These are phyloP conservation scores for Coemansia biformis DNA, from an alignment of 192 early-diverging fungal genomes.

Conservation along the genomic window DNA sequence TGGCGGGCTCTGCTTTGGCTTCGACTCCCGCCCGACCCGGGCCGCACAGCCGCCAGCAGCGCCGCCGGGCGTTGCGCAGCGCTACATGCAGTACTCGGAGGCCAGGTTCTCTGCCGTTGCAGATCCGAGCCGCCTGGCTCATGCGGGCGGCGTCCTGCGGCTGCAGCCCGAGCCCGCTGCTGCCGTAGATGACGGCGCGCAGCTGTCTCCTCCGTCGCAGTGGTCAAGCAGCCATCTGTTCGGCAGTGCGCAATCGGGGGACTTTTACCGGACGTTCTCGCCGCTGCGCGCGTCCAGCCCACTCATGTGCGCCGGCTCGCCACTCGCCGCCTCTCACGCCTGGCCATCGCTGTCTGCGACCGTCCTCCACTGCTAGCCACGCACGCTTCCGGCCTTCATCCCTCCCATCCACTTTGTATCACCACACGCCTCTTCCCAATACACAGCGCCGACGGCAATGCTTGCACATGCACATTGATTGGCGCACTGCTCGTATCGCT, in stretches of 20 bases:
- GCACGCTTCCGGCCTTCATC: background rate
- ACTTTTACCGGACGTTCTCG: slow-evolving; percentile 3
- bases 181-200: background rate
- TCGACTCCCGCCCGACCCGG: background rate
- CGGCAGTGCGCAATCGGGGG: too few species aligned
- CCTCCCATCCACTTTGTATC: background rate
- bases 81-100: slow-evolving; percentile 48
- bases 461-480: too few species aligned
- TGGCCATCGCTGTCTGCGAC: slow-evolving; percentile 21
- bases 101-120: slow-evolving; percentile 22
- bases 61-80: slow-evolving; percentile 12
- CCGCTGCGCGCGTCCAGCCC: slow-evolving; percentile 27
- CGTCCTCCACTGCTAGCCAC: slow-evolving; percentile 33
- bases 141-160: slow-evolving; percentile 1
- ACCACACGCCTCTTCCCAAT: too few species aligned
- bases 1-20: background rate
- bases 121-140: background rate
- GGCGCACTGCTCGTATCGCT: too few species aligned
- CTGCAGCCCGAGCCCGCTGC: slow-evolving; percentile 1
- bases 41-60: background rate
- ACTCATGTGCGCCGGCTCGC: slow-evolving; percentile 22
- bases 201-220: slow-evolving; percentile 1
- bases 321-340: slow-evolving; percentile 17
- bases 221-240: slow-evolving; percentile 3
- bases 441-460: too few species aligned